Evolutionary conservation across 176 grass and related monocot species (phyloP).

Genomic region (Cocos nucifera): DNA sequence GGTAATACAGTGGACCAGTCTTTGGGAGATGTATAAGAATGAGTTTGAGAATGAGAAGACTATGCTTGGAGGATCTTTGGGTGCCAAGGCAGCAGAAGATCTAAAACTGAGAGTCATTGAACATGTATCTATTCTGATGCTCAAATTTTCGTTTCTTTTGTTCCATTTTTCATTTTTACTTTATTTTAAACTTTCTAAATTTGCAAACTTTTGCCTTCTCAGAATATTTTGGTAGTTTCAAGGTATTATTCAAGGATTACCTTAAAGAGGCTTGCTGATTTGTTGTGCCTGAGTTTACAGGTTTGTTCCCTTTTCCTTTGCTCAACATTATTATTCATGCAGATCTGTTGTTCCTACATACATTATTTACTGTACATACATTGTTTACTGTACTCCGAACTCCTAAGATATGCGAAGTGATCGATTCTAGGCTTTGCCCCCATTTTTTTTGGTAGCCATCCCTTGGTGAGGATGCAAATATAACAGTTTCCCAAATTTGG

Average conservation of each 20-base stretch:
- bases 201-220: constrained; percentile 4
- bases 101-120: constrained; percentile 89
- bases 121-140: constrained; percentile 39
- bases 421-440: too few species aligned
- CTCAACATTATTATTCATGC: not conserved
- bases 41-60: constrained; percentile 90
- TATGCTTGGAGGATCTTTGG: constrained; percentile 63
- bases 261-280: constrained; percentile 66
- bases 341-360: too few species aligned
- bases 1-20: constrained; percentile 75
- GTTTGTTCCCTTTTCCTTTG: constrained; percentile 23
- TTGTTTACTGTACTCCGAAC: too few species aligned
- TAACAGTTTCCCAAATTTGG: too few species aligned
- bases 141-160: not conserved
- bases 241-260: constrained; percentile 97
- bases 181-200: constrained; percentile 10
- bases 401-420: too few species aligned
- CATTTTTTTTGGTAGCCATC: too few species aligned
- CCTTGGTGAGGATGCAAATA: too few species aligned
- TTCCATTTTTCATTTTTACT: not conserved
- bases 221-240: constrained; percentile 97
- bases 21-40: constrained; percentile 66
- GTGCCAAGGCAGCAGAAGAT: constrained; percentile 67
- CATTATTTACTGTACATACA: too few species aligned
- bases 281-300: constrained; percentile 77